Evolutionary conservation across 129 eudicot genomes (phyloP).

Genomic region (Kitagawia praeruptora): DNA sequence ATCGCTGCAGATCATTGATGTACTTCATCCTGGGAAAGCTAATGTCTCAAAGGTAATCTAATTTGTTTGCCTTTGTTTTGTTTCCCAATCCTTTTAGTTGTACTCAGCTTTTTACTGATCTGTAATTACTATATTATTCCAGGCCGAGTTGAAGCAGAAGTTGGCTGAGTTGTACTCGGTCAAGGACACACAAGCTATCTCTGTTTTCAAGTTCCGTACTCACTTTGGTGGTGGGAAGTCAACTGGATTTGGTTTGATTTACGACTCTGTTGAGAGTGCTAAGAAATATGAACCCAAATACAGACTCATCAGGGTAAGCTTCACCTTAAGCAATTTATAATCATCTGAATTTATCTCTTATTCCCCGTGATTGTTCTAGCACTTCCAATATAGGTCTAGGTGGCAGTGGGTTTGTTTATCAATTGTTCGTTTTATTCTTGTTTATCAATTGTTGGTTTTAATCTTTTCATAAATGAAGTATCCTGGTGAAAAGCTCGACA

Average conservation of each 20-base stretch:
- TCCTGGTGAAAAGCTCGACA: neutral
- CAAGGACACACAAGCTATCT: slow-evolving; percentile 10
- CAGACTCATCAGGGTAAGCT: slow-evolving; percentile 6
- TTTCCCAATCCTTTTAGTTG: neutral
- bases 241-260: slow-evolving; percentile 8
- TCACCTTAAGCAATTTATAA: neutral
- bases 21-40: slow-evolving; percentile 64
- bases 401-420: neutral
- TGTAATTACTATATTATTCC: neutral
- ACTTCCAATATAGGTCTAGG: too few species aligned
- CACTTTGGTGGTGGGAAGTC: slow-evolving; percentile 14
- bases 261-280: slow-evolving; percentile 3
- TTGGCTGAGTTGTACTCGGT: slow-evolving; percentile 9
- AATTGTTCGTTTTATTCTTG: too few species aligned
- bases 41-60: slow-evolving; percentile 60
- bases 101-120: neutral
- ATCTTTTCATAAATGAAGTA: neutral
- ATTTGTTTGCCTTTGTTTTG: neutral
- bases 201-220: slow-evolving; percentile 14
- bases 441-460: neutral
- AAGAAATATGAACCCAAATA: neutral
- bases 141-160: slow-evolving; percentile 13
- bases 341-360: neutral
- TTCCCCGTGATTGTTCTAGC: neutral
- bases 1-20: slow-evolving; percentile 45